Evolutionary conservation across 2,329 filamentous ascomycete species (phyloP).

Genomic region (Aspergillus tubingensis): DNA sequence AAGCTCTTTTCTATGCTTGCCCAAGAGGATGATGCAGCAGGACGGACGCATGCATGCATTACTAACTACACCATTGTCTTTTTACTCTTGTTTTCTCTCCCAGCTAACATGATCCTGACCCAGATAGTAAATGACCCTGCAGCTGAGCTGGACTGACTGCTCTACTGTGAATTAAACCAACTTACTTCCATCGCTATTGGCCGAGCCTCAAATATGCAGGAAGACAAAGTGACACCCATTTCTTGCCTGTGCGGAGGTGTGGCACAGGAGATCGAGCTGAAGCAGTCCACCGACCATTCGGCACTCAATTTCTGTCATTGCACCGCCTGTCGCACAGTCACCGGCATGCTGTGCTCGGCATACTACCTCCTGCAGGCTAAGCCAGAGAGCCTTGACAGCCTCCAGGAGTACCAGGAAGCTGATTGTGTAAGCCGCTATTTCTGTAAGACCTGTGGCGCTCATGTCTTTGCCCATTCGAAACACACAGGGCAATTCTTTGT

Average conservation of each 20-base stretch:
- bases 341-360: constrained; percentile 51
- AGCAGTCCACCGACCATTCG: constrained; percentile 21
- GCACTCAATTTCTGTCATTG: constrained; percentile 55
- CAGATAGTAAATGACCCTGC: neutral
- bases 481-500: constrained; percentile 32
- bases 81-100: neutral
- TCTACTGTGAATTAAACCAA: neutral
- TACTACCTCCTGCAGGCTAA: constrained; percentile 44
- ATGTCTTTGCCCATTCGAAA: constrained; percentile 37
- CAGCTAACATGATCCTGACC: neutral
- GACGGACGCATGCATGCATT: neutral
- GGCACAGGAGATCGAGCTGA: constrained; percentile 28
- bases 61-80: neutral
- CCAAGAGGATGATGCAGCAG: neutral
- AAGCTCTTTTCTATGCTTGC: neutral
- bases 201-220: neutral
- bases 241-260: constrained; percentile 34
- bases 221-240: constrained; percentile 19
- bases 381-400: constrained; percentile 35
- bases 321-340: constrained; percentile 50
- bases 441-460: constrained; percentile 54
- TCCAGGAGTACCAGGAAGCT: constrained; percentile 50
- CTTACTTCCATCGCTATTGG: neutral
- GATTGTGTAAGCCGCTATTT: constrained; percentile 48
- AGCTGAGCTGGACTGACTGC: neutral